phyloP scores from a whole-genome alignment of 169 alveolate genomes.

The Eimeria brunetti region DNA sequence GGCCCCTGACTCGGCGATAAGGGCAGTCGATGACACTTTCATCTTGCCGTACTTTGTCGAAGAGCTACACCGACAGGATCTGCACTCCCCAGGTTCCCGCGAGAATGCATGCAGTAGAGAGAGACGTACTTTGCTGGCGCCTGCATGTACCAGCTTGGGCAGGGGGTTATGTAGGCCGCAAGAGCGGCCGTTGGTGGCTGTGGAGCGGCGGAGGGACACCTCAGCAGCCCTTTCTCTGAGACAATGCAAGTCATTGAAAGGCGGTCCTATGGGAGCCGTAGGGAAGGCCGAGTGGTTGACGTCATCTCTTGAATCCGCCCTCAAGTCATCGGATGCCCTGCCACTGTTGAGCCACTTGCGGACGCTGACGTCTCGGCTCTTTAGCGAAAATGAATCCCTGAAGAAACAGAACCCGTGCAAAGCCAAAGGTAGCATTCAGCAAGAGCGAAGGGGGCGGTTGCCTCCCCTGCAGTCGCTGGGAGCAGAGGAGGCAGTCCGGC shows the following conservation, averaged over 20 bases:
- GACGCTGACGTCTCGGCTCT: conserved; percentile 45
- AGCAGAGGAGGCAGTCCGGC: conserved; percentile 31
- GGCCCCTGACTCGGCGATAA: conserved; percentile 37
- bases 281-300: conserved; percentile 31
- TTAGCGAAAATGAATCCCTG: background rate
- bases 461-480: background rate
- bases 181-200: conserved; percentile 14
- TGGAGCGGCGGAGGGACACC: background rate
- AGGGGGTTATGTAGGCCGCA: background rate
- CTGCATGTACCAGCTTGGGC: background rate
- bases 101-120: background rate
- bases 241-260: background rate
- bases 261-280: background rate
- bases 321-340: conserved; percentile 56
- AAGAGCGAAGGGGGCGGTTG: background rate
- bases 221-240: background rate
- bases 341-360: conserved; percentile 59
- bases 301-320: conserved; percentile 33
- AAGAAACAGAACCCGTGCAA: background rate
- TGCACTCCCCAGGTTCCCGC: background rate
- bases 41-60: conserved; percentile 63
- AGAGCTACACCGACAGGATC: conserved; percentile 57
- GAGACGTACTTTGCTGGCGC: conserved; percentile 31
- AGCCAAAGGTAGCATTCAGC: background rate
- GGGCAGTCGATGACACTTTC: conserved; percentile 33